phyloP scores from a whole-genome alignment of 2,329 filamentous ascomycete genomes.

The Sphaerulina vaccinii region DNA sequence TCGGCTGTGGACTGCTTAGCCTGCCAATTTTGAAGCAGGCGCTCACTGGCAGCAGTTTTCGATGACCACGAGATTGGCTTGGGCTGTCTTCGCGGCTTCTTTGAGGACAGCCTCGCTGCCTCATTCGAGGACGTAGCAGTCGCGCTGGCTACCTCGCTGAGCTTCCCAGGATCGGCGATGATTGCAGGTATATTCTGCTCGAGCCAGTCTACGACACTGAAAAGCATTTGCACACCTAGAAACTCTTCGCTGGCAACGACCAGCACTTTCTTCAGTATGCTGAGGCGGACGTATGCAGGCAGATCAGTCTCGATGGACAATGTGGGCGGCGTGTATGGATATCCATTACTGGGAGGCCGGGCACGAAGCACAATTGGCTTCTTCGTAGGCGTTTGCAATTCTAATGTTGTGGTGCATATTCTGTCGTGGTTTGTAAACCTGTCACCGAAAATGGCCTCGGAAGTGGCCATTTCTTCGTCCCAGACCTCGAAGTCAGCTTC shows the following conservation, averaged over 20 bases:
- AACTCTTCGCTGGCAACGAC: slow-evolving; percentile 68
- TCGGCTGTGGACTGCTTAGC: slow-evolving; percentile 62
- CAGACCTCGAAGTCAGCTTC: slow-evolving; percentile 57
- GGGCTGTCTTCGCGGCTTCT: slow-evolving; percentile 42
- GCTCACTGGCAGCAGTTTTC: slow-evolving; percentile 58
- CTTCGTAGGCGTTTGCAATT: slow-evolving; percentile 46
- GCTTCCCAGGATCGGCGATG: slow-evolving; percentile 76
- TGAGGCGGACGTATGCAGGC: slow-evolving; percentile 90
- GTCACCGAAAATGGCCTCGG: slow-evolving; percentile 84
- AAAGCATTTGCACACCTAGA: slow-evolving; percentile 85
- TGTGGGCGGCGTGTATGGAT: slow-evolving; percentile 68
- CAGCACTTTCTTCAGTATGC: slow-evolving; percentile 75
- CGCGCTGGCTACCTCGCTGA: slow-evolving; percentile 80
- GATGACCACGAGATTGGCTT: slow-evolving; percentile 64
- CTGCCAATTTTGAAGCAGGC: slow-evolving; percentile 64
- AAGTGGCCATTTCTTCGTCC: slow-evolving; percentile 79
- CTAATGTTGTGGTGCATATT: slow-evolving; percentile 68
- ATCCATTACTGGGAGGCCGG: slow-evolving; percentile 65
- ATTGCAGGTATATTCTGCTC: slow-evolving; percentile 81
- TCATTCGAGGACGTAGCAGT: slow-evolving; percentile 55
- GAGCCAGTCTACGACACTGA: slow-evolving; percentile 86
- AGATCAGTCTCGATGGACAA: slow-evolving; percentile 67
- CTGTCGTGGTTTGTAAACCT: slow-evolving; percentile 56
- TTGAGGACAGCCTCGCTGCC: slow-evolving; percentile 30
- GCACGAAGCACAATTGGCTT: slow-evolving; percentile 60